Evolutionary conservation across 495 filamentous ascomycete species (phyloP).

Genomic region (Hapsidospora chrysogenum): DNA sequence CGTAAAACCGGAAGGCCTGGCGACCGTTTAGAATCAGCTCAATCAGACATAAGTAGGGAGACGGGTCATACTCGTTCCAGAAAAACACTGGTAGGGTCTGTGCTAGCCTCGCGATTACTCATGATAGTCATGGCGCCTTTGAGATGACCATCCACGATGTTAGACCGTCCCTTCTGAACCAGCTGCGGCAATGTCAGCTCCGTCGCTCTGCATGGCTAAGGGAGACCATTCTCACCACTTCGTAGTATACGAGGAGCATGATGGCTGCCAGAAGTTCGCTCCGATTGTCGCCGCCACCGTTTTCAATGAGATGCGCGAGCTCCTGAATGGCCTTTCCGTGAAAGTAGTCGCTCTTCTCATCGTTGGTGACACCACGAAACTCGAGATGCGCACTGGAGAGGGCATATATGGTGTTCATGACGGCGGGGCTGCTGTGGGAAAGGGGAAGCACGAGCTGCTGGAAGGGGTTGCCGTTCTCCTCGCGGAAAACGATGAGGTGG

Average conservation of each 20-base stretch:
- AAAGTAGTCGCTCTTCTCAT: slow-evolving; percentile 40
- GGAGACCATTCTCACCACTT: slow-evolving; percentile 27
- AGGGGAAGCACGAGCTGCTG: slow-evolving; percentile 43
- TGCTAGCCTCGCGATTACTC: slow-evolving; percentile 25
- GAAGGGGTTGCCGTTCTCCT: slow-evolving; percentile 46
- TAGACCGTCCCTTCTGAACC: slow-evolving; percentile 38
- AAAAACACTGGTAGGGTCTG: slow-evolving; percentile 34
- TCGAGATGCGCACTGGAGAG: slow-evolving; percentile 42
- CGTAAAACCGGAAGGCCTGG: slow-evolving; percentile 47
- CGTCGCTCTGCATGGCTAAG: not conserved
- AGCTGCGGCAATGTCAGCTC: slow-evolving; percentile 19
- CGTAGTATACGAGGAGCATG: slow-evolving; percentile 47
- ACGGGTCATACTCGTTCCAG: slow-evolving; percentile 33
- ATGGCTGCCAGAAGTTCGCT: slow-evolving; percentile 44
- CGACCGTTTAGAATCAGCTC: not conserved
- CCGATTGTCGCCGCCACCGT: slow-evolving; percentile 28
- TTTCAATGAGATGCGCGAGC: slow-evolving; percentile 36
- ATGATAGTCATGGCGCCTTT: slow-evolving; percentile 44
- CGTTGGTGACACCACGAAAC: slow-evolving; percentile 34
- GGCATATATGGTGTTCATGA: slow-evolving; percentile 42
- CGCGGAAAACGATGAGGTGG: slow-evolving; percentile 45
- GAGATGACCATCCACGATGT: slow-evolving; percentile 40
- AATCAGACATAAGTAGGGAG: not conserved
- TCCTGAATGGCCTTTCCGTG: slow-evolving; percentile 42
- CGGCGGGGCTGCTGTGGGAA: slow-evolving; percentile 30